Evolutionary conservation across 2,329 filamentous ascomycete genomes (phyloP).

Genomic region (Diaporthe velutina): DNA sequence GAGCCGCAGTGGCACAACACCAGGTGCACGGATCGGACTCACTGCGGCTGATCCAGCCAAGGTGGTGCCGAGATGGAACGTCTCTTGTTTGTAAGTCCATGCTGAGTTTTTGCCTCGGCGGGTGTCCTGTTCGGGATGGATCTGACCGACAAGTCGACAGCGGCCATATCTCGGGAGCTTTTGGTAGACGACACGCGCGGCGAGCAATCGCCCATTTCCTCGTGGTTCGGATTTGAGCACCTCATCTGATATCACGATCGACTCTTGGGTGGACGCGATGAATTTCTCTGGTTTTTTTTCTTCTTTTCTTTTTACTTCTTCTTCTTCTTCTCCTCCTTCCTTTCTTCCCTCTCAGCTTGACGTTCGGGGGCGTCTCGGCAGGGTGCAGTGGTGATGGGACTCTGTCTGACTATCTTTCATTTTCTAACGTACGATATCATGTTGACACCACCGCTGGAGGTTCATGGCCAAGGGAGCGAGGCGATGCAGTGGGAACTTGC

Average conservation of each 20-base stretch:
- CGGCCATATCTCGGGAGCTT: background rate
- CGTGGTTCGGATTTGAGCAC: background rate
- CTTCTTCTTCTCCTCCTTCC: background rate
- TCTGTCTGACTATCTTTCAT: background rate
- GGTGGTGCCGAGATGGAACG: background rate
- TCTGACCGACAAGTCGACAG: background rate
- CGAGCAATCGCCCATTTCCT: conserved; percentile 39
- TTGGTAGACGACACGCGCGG: conserved; percentile 30
- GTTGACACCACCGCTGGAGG: background rate
- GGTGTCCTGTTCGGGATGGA: too few species aligned
- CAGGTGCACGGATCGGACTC: background rate
- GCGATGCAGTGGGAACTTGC: conserved; percentile 3
- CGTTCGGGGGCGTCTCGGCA: background rate
- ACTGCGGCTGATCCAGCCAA: background rate
- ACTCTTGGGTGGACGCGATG: background rate
- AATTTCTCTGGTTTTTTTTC: background rate
- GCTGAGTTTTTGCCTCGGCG: background rate
- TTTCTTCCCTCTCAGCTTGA: background rate
- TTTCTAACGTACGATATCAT: background rate
- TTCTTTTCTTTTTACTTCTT: background rate
- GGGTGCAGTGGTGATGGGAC: background rate
- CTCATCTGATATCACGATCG: background rate
- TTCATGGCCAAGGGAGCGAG: background rate
- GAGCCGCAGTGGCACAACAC: background rate
- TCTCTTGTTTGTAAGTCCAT: background rate